A percentile compares a stretch with the other conserved stretches of the same genome.
Evolutionary conservation across 139 green algal species (phyloP).

Genomic region (Ostreobium quekettii): DNA sequence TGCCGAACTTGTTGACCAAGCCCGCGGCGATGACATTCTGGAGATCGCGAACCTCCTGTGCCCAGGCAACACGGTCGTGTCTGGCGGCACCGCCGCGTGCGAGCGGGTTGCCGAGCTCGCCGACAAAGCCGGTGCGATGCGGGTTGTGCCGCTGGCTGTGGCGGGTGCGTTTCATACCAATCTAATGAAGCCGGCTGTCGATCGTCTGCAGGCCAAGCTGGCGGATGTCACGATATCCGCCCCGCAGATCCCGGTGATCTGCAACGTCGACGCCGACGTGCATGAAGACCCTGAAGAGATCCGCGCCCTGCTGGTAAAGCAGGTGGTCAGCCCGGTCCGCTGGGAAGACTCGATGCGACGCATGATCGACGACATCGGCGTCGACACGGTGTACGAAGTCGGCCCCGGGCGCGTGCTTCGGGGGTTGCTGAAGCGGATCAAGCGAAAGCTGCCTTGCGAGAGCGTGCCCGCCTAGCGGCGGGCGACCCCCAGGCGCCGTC

Average conservation of each 20-base stretch:
- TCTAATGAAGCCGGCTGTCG: conserved; percentile 85
- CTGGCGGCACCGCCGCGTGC: conserved; percentile 75
- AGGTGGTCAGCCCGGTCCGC: conserved; percentile 78
- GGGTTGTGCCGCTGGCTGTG: conserved; percentile 84
- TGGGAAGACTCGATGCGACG: conserved; percentile 88
- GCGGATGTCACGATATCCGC: conserved; percentile 39
- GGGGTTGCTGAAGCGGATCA: conserved; percentile 94
- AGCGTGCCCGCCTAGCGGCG: too few species aligned
- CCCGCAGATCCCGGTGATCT: conserved; percentile 92
- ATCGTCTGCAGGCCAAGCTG: conserved; percentile 74
- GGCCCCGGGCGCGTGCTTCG: conserved; percentile 73
- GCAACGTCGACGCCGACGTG: conserved; percentile 91
- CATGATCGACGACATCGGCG: conserved; percentile 68
- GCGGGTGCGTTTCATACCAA: conserved; percentile 97
- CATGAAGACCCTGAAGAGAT: conserved; percentile 91
- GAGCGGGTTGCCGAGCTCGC: conserved; percentile 72
- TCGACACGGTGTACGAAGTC: conserved; percentile 82
- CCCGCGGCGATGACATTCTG: conserved; percentile 61
- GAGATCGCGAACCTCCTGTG: conserved; percentile 97
- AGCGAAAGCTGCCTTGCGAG: too few species aligned
- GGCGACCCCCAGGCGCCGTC: too few species aligned
- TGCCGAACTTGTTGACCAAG: too few species aligned
- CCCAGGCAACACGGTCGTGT: conserved; percentile 96
- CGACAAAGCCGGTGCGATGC: conserved; percentile 76
- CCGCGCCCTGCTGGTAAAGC: conserved; percentile 79